phyloP scores from a whole-genome alignment of 306 rosid species.

The Cicer chorassanicum region DNA sequence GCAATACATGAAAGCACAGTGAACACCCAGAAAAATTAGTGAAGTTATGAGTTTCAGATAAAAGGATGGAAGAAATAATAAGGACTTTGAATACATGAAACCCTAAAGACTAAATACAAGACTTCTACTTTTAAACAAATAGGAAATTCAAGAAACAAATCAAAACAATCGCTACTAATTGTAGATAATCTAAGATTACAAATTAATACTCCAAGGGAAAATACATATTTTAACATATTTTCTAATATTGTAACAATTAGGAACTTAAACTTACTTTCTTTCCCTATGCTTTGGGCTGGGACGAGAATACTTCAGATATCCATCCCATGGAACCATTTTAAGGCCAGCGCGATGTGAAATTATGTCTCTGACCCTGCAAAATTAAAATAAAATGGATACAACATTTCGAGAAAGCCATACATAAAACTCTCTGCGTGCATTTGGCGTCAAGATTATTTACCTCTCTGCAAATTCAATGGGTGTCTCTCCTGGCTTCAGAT shows the following conservation, averaged over 20 bases:
- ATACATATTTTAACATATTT: too few relatives aligned
- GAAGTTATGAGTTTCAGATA: too few relatives aligned
- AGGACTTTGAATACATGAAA: too few relatives aligned
- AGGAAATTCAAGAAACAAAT: too few relatives aligned
- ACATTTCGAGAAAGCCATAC: constrained; percentile 21
- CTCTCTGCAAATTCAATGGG: constrained; percentile 94
- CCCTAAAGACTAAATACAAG: too few relatives aligned
- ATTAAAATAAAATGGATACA: constrained; percentile 17
- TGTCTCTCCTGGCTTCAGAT: constrained; percentile 80
- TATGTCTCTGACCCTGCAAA: constrained; percentile 83
- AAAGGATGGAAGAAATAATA: too few relatives aligned
- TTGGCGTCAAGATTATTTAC: constrained; percentile 45
- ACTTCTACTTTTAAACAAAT: too few relatives aligned
- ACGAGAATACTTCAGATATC: constrained; percentile 91
- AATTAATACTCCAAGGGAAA: too few relatives aligned
- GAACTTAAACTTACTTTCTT: constrained; percentile 62
- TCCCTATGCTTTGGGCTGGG: constrained; percentile 95
- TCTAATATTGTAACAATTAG: background rate
- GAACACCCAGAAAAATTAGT: background rate
- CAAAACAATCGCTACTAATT: too few relatives aligned
- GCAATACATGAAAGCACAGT: background rate
- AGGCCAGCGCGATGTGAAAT: constrained; percentile 90
- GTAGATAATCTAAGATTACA: too few relatives aligned
- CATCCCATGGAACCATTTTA: constrained; percentile 97
- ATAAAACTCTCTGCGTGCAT: constrained; percentile 10